Conservation (phyloP, 1,284 basidiomycete species). For the Polyporus tsugae region DNA sequence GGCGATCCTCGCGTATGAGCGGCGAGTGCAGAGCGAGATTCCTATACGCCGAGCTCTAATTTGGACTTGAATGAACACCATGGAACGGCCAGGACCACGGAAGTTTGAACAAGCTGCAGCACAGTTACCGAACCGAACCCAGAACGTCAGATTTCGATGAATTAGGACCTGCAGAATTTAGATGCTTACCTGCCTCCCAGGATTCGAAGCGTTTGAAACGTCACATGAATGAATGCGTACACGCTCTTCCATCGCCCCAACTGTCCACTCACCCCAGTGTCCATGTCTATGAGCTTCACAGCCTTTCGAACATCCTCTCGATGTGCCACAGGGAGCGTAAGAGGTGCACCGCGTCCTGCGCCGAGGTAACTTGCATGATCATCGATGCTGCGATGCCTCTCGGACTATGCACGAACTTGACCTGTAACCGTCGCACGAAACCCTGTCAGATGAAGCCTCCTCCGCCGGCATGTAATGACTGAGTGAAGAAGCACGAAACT, state of each 20-base stretch:
- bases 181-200: background rate
- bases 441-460: background rate
- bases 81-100: background rate
- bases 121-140: background rate
- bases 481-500: background rate
- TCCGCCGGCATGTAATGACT: background rate
- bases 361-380: background rate
- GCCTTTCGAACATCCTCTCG: background rate
- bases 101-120: background rate
- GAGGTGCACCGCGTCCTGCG: background rate
- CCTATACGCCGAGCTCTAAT: background rate
- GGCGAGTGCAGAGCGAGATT: background rate
- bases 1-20: background rate
- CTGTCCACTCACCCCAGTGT: background rate
- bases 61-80: background rate
- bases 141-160: conserved; percentile 1
- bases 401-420: background rate
- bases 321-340: background rate
- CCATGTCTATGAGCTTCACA: background rate
- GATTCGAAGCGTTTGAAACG: background rate
- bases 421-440: background rate
- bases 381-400: background rate
- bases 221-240: background rate
- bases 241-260: background rate
- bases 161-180: background rate